Evolutionary conservation across 371 early-diverging fungal genomes (phyloP).

Genomic region (Zopfochytrium polystomum): DNA sequence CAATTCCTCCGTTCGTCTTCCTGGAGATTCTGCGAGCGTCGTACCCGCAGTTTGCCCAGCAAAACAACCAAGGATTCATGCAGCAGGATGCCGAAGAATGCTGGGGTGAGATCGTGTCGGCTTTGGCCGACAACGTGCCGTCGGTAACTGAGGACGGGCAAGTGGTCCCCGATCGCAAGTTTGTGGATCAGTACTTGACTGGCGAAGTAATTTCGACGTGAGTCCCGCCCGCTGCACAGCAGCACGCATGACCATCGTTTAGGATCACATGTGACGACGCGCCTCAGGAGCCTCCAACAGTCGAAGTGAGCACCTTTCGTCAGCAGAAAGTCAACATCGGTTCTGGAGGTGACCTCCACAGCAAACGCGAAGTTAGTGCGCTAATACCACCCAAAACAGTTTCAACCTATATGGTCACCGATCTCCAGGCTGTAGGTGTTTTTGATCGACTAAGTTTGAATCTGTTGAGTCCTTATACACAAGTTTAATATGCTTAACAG

Average conservation of each 20-base stretch:
- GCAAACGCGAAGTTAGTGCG: too few relatives aligned
- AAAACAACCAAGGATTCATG: slow-evolving; percentile 63
- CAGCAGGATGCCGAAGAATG: slow-evolving; percentile 99
- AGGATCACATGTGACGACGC: slow-evolving; percentile 74
- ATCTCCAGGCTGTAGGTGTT: slow-evolving; percentile 8
- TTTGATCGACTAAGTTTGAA: slow-evolving; percentile 1
- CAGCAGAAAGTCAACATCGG: slow-evolving; percentile 85
- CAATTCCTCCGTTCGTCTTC: slow-evolving; percentile 66
- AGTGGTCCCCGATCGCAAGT: slow-evolving; percentile 47
- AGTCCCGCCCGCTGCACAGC: slow-evolving; percentile 6
- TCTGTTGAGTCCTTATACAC: background rate
- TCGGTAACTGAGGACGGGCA: slow-evolving; percentile 43
- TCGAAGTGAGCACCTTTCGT: slow-evolving; percentile 64
- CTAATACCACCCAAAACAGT: too few relatives aligned
- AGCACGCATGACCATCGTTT: too few relatives aligned
- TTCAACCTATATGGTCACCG: slow-evolving; percentile 58
- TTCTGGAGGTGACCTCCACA: too few relatives aligned
- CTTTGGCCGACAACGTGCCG: slow-evolving; percentile 64
- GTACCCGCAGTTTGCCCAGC: slow-evolving; percentile 84
- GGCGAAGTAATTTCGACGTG: slow-evolving; percentile 68
- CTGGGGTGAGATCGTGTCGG: slow-evolving; percentile 74
- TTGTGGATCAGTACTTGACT: slow-evolving; percentile 82
- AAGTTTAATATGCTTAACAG: slow-evolving; percentile 41
- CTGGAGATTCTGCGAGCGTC: slow-evolving; percentile 64
- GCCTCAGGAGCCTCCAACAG: slow-evolving; percentile 67